phyloP scores from a whole-genome alignment of 2,329 filamentous ascomycete species.

The Penicillium sp. region DNA sequence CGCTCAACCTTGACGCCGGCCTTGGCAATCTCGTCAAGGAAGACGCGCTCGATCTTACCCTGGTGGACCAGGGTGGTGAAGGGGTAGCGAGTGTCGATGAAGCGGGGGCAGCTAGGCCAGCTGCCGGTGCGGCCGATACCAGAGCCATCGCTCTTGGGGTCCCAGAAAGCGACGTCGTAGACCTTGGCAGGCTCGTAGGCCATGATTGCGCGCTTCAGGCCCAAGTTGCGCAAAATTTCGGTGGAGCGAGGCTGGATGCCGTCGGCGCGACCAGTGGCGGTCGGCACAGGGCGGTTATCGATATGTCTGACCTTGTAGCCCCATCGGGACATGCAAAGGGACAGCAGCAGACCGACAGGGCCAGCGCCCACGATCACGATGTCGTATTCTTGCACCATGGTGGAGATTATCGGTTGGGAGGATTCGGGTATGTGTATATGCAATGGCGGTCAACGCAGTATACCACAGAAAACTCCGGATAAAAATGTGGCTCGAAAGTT shows the following conservation, averaged over 20 bases:
- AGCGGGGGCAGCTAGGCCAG: slow-evolving; percentile 87
- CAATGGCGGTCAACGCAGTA: background rate
- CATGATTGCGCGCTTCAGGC: slow-evolving; percentile 85
- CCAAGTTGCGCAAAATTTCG: slow-evolving; percentile 86
- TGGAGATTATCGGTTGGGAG: slow-evolving; percentile 5
- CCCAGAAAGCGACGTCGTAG: slow-evolving; percentile 70
- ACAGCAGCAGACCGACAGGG: slow-evolving; percentile 83
- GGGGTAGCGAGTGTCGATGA: slow-evolving; percentile 67
- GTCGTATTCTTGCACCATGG: slow-evolving; percentile 56
- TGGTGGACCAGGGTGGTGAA: slow-evolving; percentile 65
- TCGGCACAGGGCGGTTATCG: slow-evolving; percentile 84
- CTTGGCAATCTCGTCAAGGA: slow-evolving; percentile 63
- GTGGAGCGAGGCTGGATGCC: slow-evolving; percentile 89
- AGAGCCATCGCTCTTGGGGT: slow-evolving; percentile 52
- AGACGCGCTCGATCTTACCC: slow-evolving; percentile 63
- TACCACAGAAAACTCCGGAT: background rate
- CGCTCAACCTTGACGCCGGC: slow-evolving; percentile 57
- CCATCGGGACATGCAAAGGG: slow-evolving; percentile 85
- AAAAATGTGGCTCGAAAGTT: background rate
- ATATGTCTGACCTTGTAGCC: slow-evolving; percentile 95
- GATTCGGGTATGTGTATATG: background rate
- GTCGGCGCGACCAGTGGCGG: slow-evolving; percentile 81
- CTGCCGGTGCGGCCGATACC: slow-evolving; percentile 63
- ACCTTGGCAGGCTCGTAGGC: slow-evolving; percentile 82
- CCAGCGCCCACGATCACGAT: slow-evolving; percentile 85